Conservation (phyloP, 2,329 filamentous ascomycete species). For the Trichophyton rubrum region DNA sequence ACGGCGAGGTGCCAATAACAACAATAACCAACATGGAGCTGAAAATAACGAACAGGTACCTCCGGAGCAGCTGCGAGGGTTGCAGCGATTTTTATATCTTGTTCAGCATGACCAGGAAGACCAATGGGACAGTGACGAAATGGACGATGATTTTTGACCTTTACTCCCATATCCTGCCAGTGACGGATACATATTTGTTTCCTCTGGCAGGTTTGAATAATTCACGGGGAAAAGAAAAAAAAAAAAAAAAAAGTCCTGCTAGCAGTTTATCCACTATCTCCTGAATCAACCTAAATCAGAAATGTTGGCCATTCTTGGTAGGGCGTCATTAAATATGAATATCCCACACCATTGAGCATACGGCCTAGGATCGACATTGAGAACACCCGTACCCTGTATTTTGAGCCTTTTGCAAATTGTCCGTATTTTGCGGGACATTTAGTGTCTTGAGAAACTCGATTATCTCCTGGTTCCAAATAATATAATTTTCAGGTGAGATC, state of each 20-base stretch:
- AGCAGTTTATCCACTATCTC: too few relatives aligned
- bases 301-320: too few relatives aligned
- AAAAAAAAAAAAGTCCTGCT: not conserved
- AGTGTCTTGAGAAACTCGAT: too few relatives aligned
- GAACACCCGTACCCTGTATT: too few relatives aligned
- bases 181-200: not conserved
- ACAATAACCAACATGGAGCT: constrained; percentile 10
- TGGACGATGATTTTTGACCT: constrained; percentile 30
- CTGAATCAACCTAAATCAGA: too few relatives aligned
- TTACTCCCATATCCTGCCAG: not conserved
- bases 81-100: constrained; percentile 42
- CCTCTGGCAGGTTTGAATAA: not conserved
- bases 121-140: constrained; percentile 48
- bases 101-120: constrained; percentile 44
- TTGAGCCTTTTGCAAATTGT: too few relatives aligned
- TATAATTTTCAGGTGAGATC: too few relatives aligned
- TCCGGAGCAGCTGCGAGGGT: constrained; percentile 17
- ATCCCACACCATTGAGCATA: too few relatives aligned
- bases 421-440: too few relatives aligned
- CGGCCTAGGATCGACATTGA: too few relatives aligned
- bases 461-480: too few relatives aligned
- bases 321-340: too few relatives aligned
- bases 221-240: not conserved
- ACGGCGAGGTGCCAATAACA: constrained; percentile 4
- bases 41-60: not conserved